Evolutionary conservation across 495 filamentous ascomycete species (phyloP), one percentile per base, ranked within the genome.

Genomic region (Parachaetomium inaequale): DNA sequence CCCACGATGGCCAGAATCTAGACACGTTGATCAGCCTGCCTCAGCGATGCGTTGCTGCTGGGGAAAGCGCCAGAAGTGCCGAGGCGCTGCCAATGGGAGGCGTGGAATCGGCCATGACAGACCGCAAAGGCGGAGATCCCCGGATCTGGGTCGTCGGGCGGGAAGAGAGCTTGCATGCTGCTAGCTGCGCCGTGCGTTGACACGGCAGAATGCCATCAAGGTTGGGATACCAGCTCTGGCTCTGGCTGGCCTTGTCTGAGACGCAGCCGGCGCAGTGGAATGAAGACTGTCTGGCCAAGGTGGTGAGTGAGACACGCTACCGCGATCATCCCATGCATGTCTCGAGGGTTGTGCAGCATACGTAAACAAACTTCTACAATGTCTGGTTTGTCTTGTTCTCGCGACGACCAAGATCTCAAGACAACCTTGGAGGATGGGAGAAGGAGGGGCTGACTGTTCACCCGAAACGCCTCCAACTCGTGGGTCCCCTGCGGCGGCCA

Each of bases 21-120:
- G 40, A 62, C 59, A 40, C 51, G 38, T 46, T 17, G 51, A 62
- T 55, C 59, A 7, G 23, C 28, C 36, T 23, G 26, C 28, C 38
- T 17, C 21, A 15, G 14, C 42, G 17, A 34, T 17, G 59, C 40
- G 17, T 36, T 53, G 28, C 38, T 31, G 51, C 8, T 43, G 40
- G 59, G 59, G 40, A 19, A 52, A 28, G 49, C 34, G 54, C 11
- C 47, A 28, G 51, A 55, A 47, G 12, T 28, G 28, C 38, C 21
- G 19, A 19, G 23, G 26, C 8, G 59, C 59, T 55, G 40, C 59
- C 59, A 62, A 62, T 62, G 40, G 19, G 42, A 62, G 36, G 28
- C 19, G 52, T 17, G 40, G 19, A 49, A 46, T 38, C 21, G 14
- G 10, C 28, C 40, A 55, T 62, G 38, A 55, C 36, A 28, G 54